These are phyloP conservation scores for Geosmithia flava DNA, from an alignment of 2,329 filamentous ascomycete genomes.

Conservation along the genomic window DNA sequence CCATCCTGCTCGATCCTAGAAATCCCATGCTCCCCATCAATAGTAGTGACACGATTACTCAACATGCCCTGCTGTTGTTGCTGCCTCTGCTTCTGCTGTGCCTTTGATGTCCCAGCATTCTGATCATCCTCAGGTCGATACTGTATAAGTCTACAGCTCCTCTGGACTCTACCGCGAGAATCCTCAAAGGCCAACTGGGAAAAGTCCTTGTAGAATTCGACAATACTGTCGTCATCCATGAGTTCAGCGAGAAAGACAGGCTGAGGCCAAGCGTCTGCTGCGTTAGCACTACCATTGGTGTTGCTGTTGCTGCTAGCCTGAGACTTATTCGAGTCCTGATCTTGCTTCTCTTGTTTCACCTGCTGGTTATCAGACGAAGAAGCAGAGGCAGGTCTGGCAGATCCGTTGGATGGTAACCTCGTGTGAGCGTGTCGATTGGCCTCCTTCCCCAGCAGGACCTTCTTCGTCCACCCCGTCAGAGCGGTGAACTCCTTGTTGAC, in stretches of 20 bases:
- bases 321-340: conserved; percentile 6
- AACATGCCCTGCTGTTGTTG: conserved; percentile 29
- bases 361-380: background rate
- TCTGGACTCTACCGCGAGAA: conserved; percentile 71
- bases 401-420: background rate
- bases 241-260: conserved; percentile 87
- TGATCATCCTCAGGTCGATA: conserved; percentile 65
- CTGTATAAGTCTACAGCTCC: conserved; percentile 76
- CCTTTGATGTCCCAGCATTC: conserved; percentile 10
- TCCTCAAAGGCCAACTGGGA: conserved; percentile 86
- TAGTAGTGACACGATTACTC: conserved; percentile 47
- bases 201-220: conserved; percentile 95
- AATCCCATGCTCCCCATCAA: conserved; percentile 67
- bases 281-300: conserved; percentile 11
- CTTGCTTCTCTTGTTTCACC: background rate
- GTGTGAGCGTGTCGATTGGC: conserved; percentile 78
- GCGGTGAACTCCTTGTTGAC: conserved; percentile 97
- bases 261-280: conserved; percentile 40
- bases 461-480: conserved; percentile 86
- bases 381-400: background rate
- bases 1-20: conserved; percentile 74
- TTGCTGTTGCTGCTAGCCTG: conserved; percentile 5
- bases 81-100: conserved; percentile 21
- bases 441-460: conserved; percentile 77
- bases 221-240: conserved; percentile 83